phyloP scores from a whole-genome alignment of 345 rosid genomes.

The Syzygium grande region DNA sequence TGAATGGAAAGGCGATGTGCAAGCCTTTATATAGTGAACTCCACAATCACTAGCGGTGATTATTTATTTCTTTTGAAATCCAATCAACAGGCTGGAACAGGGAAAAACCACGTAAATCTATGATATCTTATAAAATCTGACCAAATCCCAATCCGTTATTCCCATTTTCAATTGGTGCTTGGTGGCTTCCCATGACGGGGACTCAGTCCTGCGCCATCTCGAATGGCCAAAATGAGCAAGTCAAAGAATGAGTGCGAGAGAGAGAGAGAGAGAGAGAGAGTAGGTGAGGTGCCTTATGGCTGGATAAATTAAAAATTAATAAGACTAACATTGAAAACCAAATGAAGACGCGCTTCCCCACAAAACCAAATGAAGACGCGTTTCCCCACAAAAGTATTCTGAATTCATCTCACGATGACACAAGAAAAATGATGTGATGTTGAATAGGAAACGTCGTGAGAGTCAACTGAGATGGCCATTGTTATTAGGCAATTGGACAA shows the following conservation, averaged over 20 bases:
- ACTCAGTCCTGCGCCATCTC: background rate
- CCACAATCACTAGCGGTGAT: background rate
- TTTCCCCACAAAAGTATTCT: background rate
- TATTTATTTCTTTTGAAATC: background rate
- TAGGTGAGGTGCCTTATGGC: background rate
- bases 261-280: background rate
- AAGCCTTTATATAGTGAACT: background rate
- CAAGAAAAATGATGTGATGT: background rate
- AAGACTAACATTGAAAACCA: background rate
- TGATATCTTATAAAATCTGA: background rate
- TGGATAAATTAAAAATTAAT: background rate
- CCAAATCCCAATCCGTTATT: background rate
- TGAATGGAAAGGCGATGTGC: background rate
- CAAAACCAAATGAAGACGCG: background rate
- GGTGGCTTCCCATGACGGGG: slow-evolving; percentile 5
- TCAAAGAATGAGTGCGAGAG: background rate
- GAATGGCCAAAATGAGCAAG: background rate
- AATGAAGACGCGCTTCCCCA: background rate
- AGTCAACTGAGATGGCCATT: background rate
- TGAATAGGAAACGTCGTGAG: background rate
- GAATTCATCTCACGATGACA: background rate
- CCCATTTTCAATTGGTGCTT: background rate
- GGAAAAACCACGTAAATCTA: background rate
- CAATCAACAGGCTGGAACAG: background rate
- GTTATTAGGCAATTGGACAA: background rate